Base-by-base conservation (phyloP, 805 yeast species). In the Kluyveromyces nonfermentans region DNA sequence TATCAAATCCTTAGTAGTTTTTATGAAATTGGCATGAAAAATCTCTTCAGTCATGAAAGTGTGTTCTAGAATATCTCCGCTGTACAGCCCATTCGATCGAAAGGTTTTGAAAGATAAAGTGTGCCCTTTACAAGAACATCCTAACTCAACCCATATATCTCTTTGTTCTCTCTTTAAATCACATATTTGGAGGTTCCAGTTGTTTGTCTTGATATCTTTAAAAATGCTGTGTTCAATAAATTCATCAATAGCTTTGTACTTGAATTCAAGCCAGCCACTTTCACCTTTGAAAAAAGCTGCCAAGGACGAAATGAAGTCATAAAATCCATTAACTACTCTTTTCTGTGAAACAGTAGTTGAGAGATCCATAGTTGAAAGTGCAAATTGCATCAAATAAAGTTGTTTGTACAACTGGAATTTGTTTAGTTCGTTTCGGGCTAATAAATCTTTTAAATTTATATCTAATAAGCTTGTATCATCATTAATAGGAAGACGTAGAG, bases 1-100 rank as follows among this genome's bases (percentile, higher is more conserved):
- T 9, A 63, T 38, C 9, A 58, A 37, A 22, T 52, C 52, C 44
- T 76, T 77, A 0, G 95, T 85, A 15, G 77, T 59, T 1, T 58
- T 55, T 34, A 80, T 61, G 51, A 77, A 83, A 9, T 60, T 57
- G 7, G 62, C 56, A 42, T 56, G 61, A 31, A 60, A 60, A 1
- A 35, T 35, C 5, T 45, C 49, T 25, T 56, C 59, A 25, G 44
- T 45, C 7, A 40, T 30, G 34, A 40, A 61, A 0, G 60, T 48
- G 14, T 52, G 46, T 17, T 43, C 31, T 1, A 44, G n/a, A 7
- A 38, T 34, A 15, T 43, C 46, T 43, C 53, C 53, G 9, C 43
- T 33, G 36, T 50, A 54, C 14, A 12, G 34, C 5, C 43, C 33
- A 3, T 22, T 18, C 7, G 33, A 38, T 2, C 50, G 45, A 35